Evolutionary conservation across 495 filamentous ascomycete species (phyloP).

Genomic region (Tirmania nivea): DNA sequence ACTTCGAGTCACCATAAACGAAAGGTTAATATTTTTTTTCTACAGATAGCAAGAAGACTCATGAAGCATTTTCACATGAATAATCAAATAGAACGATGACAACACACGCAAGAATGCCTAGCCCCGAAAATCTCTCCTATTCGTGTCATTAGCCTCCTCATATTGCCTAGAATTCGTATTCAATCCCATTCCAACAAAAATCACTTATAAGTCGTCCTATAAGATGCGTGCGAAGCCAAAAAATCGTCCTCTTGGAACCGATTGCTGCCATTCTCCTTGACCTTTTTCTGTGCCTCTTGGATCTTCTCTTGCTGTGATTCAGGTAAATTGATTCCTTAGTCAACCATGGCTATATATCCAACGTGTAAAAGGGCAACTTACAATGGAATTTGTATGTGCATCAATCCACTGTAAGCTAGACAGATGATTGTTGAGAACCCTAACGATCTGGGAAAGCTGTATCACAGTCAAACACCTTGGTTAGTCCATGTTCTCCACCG

Average conservation of each 20-base stretch:
- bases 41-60: no score
- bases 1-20: no score
- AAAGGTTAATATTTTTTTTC: no score
- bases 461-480: background rate
- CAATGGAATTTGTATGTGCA: slow-evolving; percentile 14
- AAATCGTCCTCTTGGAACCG: background rate
- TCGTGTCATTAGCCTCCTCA: no score
- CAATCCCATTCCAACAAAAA: no score
- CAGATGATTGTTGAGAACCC: slow-evolving; percentile 80
- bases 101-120: no score
- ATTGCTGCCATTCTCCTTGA: slow-evolving; percentile 2
- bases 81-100: no score
- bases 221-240: background rate
- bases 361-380: background rate
- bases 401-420: slow-evolving; percentile 80
- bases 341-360: background rate
- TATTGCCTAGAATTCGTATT: no score
- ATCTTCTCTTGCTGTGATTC: slow-evolving; percentile 10
- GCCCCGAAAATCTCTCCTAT: no score
- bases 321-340: background rate
- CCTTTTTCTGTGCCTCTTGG: slow-evolving; percentile 16
- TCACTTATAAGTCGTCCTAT: no score
- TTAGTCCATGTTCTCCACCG: no score
- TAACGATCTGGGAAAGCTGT: slow-evolving; percentile 36
- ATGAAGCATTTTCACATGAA: no score